Evolutionary conservation across 139 green algal species (phyloP).

Genomic region (Chlorella ohadii): DNA sequence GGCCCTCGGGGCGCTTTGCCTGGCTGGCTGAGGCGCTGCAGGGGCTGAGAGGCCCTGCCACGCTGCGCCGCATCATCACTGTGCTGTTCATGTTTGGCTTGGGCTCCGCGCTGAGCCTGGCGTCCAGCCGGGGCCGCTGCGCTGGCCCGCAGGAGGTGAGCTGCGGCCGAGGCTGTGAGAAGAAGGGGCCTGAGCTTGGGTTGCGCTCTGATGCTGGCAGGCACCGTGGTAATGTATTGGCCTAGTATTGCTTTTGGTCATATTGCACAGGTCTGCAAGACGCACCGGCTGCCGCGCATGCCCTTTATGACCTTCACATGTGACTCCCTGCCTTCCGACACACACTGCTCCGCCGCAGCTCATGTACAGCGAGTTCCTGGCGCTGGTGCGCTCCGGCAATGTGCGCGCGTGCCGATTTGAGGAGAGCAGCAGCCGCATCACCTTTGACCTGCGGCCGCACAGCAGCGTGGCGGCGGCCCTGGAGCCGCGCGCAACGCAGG

Average conservation of each 20-base stretch:
- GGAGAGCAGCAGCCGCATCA: constrained; percentile 55
- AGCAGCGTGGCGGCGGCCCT: background rate
- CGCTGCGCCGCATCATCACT: constrained; percentile 11
- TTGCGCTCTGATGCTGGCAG: background rate
- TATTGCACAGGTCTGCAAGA: no score
- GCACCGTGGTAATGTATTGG: background rate
- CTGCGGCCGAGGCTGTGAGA: background rate
- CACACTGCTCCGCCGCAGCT: constrained; percentile 33
- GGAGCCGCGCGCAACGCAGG: background rate
- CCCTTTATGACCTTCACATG: background rate
- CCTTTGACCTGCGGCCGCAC: constrained; percentile 69
- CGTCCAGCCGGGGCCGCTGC: constrained; percentile 6
- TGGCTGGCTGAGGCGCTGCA: background rate
- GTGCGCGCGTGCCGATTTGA: constrained; percentile 76
- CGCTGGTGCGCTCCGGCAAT: constrained; percentile 61
- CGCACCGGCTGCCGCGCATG: background rate
- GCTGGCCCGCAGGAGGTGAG: constrained; percentile 22
- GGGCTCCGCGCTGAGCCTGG: constrained; percentile 5
- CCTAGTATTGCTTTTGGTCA: no score
- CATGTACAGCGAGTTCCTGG: constrained; percentile 83
- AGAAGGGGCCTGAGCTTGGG: background rate
- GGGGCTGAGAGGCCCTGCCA: background rate
- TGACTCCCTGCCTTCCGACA: background rate
- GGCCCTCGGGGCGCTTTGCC: background rate
- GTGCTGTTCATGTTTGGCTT: constrained; percentile 17